Base-by-base conservation (phyloP, 78 protist genomes). In the Pelomyxa schiedti region DNA sequence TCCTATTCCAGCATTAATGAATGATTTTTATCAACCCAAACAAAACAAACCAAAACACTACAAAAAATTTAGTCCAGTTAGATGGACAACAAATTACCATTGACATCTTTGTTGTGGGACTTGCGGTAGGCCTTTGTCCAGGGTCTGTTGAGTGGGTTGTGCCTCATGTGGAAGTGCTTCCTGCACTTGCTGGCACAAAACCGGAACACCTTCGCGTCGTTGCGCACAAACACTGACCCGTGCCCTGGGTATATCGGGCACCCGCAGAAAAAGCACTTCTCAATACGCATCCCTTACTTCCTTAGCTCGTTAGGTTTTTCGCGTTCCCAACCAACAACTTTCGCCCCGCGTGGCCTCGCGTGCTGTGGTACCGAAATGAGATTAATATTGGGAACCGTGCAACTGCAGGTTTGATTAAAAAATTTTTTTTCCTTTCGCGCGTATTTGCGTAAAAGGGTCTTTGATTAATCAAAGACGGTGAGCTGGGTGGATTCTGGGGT, bases 81-180 rank as follows among this genome's bases (percentile, higher is more conserved):
- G 39, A 3, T 3, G 39, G 16, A 24, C 24, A 37, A 70, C 36
- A 30, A 70, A 70, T 4, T 73, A 6, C 39, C 2, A 77, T 71
- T 75, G 90, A 96, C 67, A 74, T 97, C 99, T 82, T 97, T 97
- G 72, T 98, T 98, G 24, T 35, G 65, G 7, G 93, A 67, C 52
- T 70, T 76, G 9, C 99, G 80, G 84, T 81, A 93, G n/a, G 99
- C 97, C 91, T 96, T 96, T 22, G 99, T 96, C 99, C 99, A 97
- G 1, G 87, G 52, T n/a, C 92, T 83, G 91, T 95, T 96, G 43
- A 95, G 79, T 29, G 99, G 99, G 75, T 96, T 94, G 77, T 92
- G 93, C 87, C 94, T 97, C 91, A 76, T 71, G 81, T 95, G 90
- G 88, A 95, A 96, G 80, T 74, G 67, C 69, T 81, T 88, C 58